A percentile compares a stretch with the other conserved stretches of the same genome.
These are phyloP conservation scores for Saksenaea vasiformis DNA, from an alignment of 371 early-diverging fungal species.

Conservation along the genomic window DNA sequence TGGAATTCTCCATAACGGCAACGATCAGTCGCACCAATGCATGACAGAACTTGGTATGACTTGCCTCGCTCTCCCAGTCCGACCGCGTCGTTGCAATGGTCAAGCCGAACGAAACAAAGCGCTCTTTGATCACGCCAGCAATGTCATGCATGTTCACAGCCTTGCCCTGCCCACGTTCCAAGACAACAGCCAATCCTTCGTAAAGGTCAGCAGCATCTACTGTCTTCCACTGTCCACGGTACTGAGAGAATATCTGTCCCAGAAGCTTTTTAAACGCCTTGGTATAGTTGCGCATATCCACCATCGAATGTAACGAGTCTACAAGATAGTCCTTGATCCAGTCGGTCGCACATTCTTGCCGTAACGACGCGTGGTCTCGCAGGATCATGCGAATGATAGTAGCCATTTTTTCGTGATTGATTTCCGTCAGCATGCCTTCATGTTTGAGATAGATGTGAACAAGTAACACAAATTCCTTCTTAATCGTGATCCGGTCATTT, in stretches of 20 bases:
- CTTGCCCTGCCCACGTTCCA: conserved; percentile 47
- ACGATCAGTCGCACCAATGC: conserved; percentile 58
- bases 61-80: conserved; percentile 45
- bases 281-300: conserved; percentile 38
- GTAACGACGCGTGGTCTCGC: conserved; percentile 52
- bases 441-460: conserved; percentile 51
- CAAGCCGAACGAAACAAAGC: conserved; percentile 50
- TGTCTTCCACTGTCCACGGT: conserved; percentile 51
- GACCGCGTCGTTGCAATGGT: conserved; percentile 36
- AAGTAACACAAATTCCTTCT: conserved; percentile 57
- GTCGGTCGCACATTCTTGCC: conserved; percentile 47
- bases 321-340: conserved; percentile 60
- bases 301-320: conserved; percentile 36
- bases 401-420: conserved; percentile 57
- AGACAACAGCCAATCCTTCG: conserved; percentile 49
- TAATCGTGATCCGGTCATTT: conserved; percentile 63
- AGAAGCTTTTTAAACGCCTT: conserved; percentile 47
- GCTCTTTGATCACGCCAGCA: conserved; percentile 47
- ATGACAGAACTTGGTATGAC: conserved; percentile 43
- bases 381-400: conserved; percentile 51
- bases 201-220: conserved; percentile 57
- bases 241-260: conserved; percentile 41
- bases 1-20: conserved; percentile 55
- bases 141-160: conserved; percentile 45
- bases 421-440: conserved; percentile 51